phyloP scores from a whole-genome alignment of 192 early-diverging fungal species.

The Mortierella alpina region DNA sequence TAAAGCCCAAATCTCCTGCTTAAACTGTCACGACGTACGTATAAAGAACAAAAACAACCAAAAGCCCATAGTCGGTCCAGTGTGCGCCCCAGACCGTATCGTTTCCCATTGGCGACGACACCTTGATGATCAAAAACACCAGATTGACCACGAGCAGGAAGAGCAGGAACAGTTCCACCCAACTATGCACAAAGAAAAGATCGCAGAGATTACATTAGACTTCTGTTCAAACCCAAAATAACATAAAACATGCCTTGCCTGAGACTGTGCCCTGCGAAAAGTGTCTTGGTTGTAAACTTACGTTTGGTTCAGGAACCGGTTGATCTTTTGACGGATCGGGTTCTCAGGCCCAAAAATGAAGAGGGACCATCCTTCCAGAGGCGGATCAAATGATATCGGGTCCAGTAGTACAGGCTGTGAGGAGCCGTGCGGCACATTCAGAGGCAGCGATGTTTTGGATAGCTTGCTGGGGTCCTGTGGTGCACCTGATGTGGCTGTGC shows the following conservation, averaged over 20 bases:
- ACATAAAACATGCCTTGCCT: neutral
- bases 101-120: slow-evolving; percentile 37
- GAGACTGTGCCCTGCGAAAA: neutral
- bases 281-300: slow-evolving; percentile 19
- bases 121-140: slow-evolving; percentile 52
- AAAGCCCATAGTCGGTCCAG: slow-evolving; percentile 61
- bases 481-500: neutral
- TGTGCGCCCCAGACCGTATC: slow-evolving; percentile 55
- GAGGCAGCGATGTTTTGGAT: neutral
- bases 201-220: neutral
- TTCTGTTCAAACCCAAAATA: neutral
- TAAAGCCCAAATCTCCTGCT: neutral
- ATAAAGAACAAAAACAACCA: slow-evolving; percentile 61
- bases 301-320: slow-evolving; percentile 54
- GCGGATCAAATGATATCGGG: slow-evolving; percentile 8
- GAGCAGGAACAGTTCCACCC: slow-evolving; percentile 61
- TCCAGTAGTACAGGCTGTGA: neutral
- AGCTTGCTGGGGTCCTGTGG: neutral
- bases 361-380: slow-evolving; percentile 47
- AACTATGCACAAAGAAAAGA: slow-evolving; percentile 40
- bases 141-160: slow-evolving; percentile 57
- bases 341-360: slow-evolving; percentile 60
- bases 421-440: neutral
- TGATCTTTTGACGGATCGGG: slow-evolving; percentile 49
- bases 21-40: slow-evolving; percentile 53